These are phyloP conservation scores for Ascochyta koolunga DNA, from an alignment of 2,329 filamentous ascomycete genomes.

Conservation along the genomic window DNA sequence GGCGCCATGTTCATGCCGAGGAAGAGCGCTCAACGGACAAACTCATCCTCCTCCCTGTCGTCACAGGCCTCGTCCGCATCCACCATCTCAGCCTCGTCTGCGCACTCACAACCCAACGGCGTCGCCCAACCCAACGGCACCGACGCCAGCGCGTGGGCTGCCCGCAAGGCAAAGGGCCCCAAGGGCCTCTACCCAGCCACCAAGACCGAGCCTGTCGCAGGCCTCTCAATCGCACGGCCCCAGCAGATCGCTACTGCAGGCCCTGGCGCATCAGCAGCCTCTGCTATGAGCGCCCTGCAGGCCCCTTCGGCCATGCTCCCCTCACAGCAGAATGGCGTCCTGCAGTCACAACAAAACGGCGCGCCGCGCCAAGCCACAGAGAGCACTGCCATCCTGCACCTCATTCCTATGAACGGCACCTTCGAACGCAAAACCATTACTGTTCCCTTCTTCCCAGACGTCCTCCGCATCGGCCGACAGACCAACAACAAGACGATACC, in stretches of 20 bases:
- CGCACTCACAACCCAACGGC: conserved; percentile 68
- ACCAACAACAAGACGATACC: conserved; percentile 97
- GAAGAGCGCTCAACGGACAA: conserved; percentile 82
- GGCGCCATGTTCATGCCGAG: conserved; percentile 84
- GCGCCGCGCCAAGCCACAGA: conserved; percentile 57
- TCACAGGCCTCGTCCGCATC: conserved; percentile 68
- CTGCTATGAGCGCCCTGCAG: conserved; percentile 68
- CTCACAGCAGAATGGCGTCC: conserved; percentile 72
- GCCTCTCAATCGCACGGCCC: conserved; percentile 65
- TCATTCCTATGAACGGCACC: conserved; percentile 90
- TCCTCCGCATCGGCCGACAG: conserved; percentile 89
- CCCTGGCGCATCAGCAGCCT: conserved; percentile 64
- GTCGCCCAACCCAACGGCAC: conserved; percentile 48
- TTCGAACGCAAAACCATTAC: conserved; percentile 97
- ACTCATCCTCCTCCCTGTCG: conserved; percentile 84
- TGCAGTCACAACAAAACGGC: conserved; percentile 65
- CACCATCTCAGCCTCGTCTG: conserved; percentile 67
- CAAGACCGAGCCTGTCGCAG: conserved; percentile 70
- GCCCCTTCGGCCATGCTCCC: conserved; percentile 67
- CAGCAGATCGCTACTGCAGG: conserved; percentile 65
- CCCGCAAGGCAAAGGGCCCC: conserved; percentile 56
- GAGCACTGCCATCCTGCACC: conserved; percentile 78
- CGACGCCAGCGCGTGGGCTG: conserved; percentile 48
- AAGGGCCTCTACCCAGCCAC: conserved; percentile 68
- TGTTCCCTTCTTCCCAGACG: conserved; percentile 93